These are phyloP conservation scores for Ogataea wickerhamii DNA, from an alignment of 805 yeast genomes.

Conservation along the genomic window DNA sequence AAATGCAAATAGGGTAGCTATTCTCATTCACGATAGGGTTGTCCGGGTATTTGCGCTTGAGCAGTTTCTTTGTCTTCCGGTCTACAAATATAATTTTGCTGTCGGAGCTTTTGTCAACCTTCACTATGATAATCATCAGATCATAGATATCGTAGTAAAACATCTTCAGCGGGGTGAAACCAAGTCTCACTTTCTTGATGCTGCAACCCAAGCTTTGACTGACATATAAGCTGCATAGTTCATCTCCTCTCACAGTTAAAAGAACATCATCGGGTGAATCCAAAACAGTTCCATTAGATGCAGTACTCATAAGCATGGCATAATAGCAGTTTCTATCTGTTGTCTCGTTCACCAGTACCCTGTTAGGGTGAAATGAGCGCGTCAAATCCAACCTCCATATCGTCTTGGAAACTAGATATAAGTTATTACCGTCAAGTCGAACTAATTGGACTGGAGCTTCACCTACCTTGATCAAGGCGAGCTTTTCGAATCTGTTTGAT, in stretches of 20 bases:
- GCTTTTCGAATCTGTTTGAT: neutral
- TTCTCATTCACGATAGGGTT: constrained; percentile 12
- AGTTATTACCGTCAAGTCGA: neutral
- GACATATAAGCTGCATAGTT: constrained; percentile 26
- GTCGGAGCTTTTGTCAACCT: constrained; percentile 3
- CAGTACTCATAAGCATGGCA: constrained; percentile 11
- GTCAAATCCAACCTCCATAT: constrained; percentile 28
- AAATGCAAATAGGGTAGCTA: constrained; percentile 30
- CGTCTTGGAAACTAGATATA: constrained; percentile 21
- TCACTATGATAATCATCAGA: constrained; percentile 20
- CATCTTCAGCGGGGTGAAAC: constrained; percentile 26
- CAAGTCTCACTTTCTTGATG: constrained; percentile 24
- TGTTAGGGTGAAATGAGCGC: constrained; percentile 23
- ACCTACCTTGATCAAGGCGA: constrained; percentile 14
- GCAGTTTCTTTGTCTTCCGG: constrained; percentile 15
- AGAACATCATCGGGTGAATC: constrained; percentile 15
- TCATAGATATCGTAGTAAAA: constrained; percentile 23
- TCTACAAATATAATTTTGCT: constrained; percentile 24
- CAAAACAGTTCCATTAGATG: constrained; percentile 2
- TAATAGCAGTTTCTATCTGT: constrained; percentile 20
- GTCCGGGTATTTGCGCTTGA: constrained; percentile 2
- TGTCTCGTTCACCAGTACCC: constrained; percentile 25
- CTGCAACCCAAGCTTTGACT: constrained; percentile 15
- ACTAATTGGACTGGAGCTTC: constrained; percentile 19
- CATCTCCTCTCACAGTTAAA: constrained; percentile 34